Base-by-base conservation (phyloP, 768 basidiomycete species). In the Kwoniella mangroviensis region DNA sequence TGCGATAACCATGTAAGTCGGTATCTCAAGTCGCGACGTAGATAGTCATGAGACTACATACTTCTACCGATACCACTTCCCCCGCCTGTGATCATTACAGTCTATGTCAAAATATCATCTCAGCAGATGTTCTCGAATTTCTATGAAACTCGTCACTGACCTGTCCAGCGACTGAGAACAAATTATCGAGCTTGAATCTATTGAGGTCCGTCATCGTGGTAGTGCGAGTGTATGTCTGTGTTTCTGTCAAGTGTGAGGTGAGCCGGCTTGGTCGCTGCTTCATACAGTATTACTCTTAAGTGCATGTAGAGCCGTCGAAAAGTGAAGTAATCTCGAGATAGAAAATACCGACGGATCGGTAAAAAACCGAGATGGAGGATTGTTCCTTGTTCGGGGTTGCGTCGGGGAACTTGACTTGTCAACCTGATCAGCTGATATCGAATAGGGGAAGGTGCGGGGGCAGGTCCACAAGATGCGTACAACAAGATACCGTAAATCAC, bases 31-130 rank as follows among this genome's bases (percentile, higher is more conserved):
- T 34, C 34, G 34, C 6, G 9, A 6, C 34, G 34, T 34, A 34
- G 34, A 34, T 34, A 34, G 34, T 34, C 34, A 34, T 1, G 34
- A 34, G 34, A 28, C 49, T 41, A 21, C 85, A 86, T 86, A 87
- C 54, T 70, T 22, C 73, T 56, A 9, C 78, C 78, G 21, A 79
- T 85, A 2, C 74, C 76, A 2, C 70, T 71, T n/a, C 75, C 76
- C 3, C 76, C 79, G 45, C 79, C 79, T 0, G 79, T 78, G 24
- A 80, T 67, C 28, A 80, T 61, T 19, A 73, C 73, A 22, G 22
- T 58, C 56, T 58, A 24, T 58, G 45, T 2, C 54, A 55, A n/a
- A 55, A 13, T 22, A 55, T 13, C 12, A 13, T 26, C 19, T 55
- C 13, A 55, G 13, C 13, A 17, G 13, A 55, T 26, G 17, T 55